A percentile compares a stretch with the other conserved stretches of the same genome.
Conservation (phyloP, 345 rosid genomes). For the Melastoma malabathricum region DNA sequence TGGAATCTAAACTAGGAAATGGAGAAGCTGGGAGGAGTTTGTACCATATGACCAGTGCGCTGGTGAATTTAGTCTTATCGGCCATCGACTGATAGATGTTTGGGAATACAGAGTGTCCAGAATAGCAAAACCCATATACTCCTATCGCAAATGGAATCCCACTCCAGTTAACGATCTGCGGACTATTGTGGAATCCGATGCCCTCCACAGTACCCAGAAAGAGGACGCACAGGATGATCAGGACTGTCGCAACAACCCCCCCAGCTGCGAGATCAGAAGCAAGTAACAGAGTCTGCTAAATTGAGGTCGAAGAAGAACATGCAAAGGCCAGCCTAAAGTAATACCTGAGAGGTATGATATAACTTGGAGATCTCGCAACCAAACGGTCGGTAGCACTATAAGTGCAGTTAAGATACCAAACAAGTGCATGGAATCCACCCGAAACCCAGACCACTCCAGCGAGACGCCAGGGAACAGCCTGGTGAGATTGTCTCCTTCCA, state of each 20-base stretch:
- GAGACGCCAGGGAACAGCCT: conserved; percentile 73
- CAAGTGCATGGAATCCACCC: conserved; percentile 55
- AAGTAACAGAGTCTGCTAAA: background rate
- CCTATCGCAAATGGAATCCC: conserved; percentile 87
- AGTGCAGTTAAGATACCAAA: conserved; percentile 69
- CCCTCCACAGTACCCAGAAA: conserved; percentile 47
- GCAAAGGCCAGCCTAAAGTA: conserved; percentile 2
- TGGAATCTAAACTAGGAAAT: conserved; percentile 1
- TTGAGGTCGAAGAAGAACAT: conserved; percentile 3
- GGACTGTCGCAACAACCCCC: conserved; percentile 60
- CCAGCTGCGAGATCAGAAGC: conserved; percentile 40
- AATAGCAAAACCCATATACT: conserved; percentile 64
- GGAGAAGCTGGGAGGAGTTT: conserved; percentile 4
- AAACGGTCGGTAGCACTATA: conserved; percentile 73
- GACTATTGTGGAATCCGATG: conserved; percentile 62
- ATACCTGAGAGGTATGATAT: conserved; percentile 88
- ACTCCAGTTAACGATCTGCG: conserved; percentile 46
- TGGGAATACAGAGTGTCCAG: conserved; percentile 88
- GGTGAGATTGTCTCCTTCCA: conserved; percentile 90
- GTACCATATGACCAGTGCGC: conserved; percentile 51
- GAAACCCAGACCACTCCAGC: conserved; percentile 40
- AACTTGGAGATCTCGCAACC: conserved; percentile 62
- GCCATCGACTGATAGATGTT: conserved; percentile 97
- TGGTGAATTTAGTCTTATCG: conserved; percentile 62
- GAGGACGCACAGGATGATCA: conserved; percentile 45